Evolutionary conservation across 2,329 filamentous ascomycete genomes (phyloP).

Genomic region (Phoma sp.): DNA sequence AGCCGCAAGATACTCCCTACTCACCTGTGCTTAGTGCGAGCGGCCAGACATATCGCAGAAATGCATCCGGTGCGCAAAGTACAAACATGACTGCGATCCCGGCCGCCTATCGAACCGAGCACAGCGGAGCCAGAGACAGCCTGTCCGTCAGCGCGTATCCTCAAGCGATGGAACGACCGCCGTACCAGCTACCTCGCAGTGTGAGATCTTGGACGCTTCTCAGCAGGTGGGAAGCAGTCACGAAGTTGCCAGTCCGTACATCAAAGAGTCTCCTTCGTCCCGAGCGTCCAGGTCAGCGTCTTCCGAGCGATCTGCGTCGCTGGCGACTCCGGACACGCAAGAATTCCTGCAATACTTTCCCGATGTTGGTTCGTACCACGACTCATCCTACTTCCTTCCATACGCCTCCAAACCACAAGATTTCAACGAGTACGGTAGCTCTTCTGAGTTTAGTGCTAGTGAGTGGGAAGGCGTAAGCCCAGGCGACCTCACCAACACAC

Average conservation of each 20-base stretch:
- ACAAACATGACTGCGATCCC: neutral
- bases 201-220: neutral
- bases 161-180: neutral
- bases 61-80: slow-evolving; percentile 1
- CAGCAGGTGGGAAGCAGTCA: neutral
- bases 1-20: neutral
- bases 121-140: neutral
- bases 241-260: neutral
- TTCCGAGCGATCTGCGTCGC: neutral
- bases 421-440: no score
- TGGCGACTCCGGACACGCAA: neutral
- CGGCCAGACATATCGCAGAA: slow-evolving; percentile 2
- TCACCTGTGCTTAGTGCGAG: slow-evolving; percentile 1
- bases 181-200: neutral
- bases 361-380: neutral
- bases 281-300: neutral
- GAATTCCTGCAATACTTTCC: neutral
- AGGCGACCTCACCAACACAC: no score
- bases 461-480: no score
- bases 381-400: neutral
- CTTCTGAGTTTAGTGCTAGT: no score
- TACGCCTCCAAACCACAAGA: neutral
- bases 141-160: neutral
- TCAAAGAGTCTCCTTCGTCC: neutral
- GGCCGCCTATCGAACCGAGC: slow-evolving; percentile 3